Evolutionary conservation across 129 eudicot genomes (phyloP), one percentile per base, ranked within the genome.

Genomic region (Cynara cardunculus): DNA sequence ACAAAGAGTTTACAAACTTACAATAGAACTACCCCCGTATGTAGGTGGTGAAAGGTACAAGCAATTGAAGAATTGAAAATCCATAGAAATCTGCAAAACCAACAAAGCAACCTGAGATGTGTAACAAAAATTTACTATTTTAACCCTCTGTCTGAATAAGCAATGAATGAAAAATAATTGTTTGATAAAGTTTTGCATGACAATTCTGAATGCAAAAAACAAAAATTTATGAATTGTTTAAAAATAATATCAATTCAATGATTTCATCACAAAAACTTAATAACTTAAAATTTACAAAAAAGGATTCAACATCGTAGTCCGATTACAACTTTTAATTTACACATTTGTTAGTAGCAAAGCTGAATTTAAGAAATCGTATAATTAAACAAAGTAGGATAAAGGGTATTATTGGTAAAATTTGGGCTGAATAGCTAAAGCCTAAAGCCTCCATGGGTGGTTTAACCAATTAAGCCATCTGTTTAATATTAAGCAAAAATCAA

Each of bases 1-100:
- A 9, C 69, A 41, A 39, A 22, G 65, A 39, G 27, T 69, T 71
- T 53, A 31, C 28, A 35, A 72, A 72, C 96, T 37, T 93, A 93
- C 94, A 77, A 88, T 85, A 71, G 86, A 70, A 82, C 81, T 76
- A 49, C 80, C 83, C 9, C 81, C 88, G 70, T 30, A 61, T 53
- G 73, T 61, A 75, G 85, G 84, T 27, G 89, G 89, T 31, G 97
- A 86, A 74, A 95, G 91, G 87, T 88, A 93, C 86, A 95, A 87
- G 82, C 91, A 90, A 34, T 89, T 97, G 32, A 95, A 95, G 72
- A 85, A 82, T 46, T 93, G 93, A 83, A 84, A 95, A 88, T 95
- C 94, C 82, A 90, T 78, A 67, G 97, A 89, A 72, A 95, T 95
- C 99, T 95, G 97, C 84, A 84, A 67, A 81, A 86, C 11, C 24